Base-by-base conservation (phyloP, 148 eudicot genomes). In the Rhododendron ferrugineum region DNA sequence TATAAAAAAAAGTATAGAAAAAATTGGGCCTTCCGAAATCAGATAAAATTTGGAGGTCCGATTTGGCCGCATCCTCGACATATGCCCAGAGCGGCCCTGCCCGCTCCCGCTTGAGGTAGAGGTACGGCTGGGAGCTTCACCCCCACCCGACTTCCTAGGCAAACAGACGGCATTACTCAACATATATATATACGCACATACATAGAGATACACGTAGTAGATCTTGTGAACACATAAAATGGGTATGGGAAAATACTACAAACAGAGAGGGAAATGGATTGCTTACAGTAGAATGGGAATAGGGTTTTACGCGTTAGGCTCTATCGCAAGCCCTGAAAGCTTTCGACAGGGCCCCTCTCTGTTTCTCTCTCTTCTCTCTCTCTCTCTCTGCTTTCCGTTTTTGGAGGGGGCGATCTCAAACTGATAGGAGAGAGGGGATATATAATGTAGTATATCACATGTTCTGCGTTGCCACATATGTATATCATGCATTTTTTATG, bases 271-370 rank as follows among this genome's bases (percentile, higher is more conserved):
- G 42, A 32, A 72, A 15, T 15, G 8, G 77, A 72, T 37, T 30
- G 22, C 77, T 72, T 72, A 72, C 77, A 34, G 8, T 5, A 72
- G 37, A 34, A 72, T 14, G 18, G 42, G 22, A 6, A 72, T 11
- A 5, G 42, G 76, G 77, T 26, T 28, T 28, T 68, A 26, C 37
- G 14, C 36, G 77, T 6, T 6, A 5, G 18, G 37, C 77, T 4
- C 77, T 72, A 30, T 72, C 77, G 42, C 77, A 72, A 72, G 42
- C 77, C 77, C 77, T 72, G 32, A 40, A 40, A 72, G 23, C 77
- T 34, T 34, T 52, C 40, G 23, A 72, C 20, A 34, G 42, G 42
- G 22, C 42, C 77, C 13, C 42, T 32, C 76, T 4, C 5, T 14
- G 26, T 66, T 16, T 72, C 42, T 72, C 76, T 72, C 22, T 72